Evolutionary conservation across 148 eudicot species (phyloP).

Genomic region (Suaeda aralocaspica): DNA sequence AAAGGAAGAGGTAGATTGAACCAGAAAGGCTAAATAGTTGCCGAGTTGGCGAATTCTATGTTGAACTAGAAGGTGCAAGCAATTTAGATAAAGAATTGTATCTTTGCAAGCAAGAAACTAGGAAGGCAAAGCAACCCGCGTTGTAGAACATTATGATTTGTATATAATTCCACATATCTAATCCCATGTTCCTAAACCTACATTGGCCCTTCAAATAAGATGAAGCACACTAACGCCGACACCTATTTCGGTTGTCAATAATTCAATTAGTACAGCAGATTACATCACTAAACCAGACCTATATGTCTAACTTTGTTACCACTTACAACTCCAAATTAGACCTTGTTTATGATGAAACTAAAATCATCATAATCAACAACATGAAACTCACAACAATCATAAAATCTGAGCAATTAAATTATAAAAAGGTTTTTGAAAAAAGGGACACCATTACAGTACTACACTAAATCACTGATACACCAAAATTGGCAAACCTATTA

Average conservation of each 20-base stretch:
- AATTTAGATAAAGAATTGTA: background rate
- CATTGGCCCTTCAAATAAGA: background rate
- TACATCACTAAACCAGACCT: too few species aligned
- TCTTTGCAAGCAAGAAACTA: conserved; percentile 1
- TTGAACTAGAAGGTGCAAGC: background rate
- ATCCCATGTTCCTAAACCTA: background rate
- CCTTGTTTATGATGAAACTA: too few species aligned
- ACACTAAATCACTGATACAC: too few species aligned
- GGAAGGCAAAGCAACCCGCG: background rate
- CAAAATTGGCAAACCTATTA: too few species aligned
- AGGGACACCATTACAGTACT: too few species aligned
- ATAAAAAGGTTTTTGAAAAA: too few species aligned
- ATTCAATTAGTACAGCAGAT: too few species aligned
- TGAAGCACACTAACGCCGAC: background rate
- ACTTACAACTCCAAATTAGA: background rate
- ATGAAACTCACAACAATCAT: background rate
- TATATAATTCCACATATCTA: background rate
- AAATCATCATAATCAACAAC: background rate
- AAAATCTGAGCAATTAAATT: background rate
- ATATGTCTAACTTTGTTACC: too few species aligned
- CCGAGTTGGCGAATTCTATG: background rate
- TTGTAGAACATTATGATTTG: background rate
- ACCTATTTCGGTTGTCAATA: too few species aligned
- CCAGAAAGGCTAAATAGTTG: background rate
- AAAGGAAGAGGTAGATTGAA: background rate